Evolutionary conservation across 306 rosid genomes (phyloP).

Genomic region (Corylus americana): DNA sequence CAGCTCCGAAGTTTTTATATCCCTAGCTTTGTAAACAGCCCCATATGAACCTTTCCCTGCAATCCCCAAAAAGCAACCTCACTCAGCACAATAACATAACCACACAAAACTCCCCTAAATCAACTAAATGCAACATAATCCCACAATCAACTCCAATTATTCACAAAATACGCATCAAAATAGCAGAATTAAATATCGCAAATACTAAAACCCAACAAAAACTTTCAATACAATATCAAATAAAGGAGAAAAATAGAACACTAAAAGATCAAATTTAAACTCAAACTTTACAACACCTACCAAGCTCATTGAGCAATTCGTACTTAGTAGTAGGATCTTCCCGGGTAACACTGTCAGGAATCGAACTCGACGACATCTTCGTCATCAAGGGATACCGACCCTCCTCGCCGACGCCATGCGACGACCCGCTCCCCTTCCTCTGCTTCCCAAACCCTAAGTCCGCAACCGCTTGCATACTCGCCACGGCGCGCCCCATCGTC

Average conservation of each 20-base stretch:
- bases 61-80: conserved; percentile 23
- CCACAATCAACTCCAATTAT: not conserved
- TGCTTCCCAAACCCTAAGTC: conserved; percentile 79
- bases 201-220: not conserved
- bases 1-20: conserved; percentile 81
- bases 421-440: conserved; percentile 61
- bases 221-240: not conserved
- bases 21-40: conserved; percentile 96
- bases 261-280: conserved; percentile 4
- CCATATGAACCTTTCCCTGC: conserved; percentile 99
- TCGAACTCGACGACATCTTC: conserved; percentile 85
- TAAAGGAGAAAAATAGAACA: not conserved
- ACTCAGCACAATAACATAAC: conserved; percentile 7
- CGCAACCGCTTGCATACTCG: conserved; percentile 86
- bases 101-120: not conserved
- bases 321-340: conserved; percentile 92
- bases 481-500: conserved; percentile 85
- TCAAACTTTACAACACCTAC: conserved; percentile 37
- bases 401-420: conserved; percentile 52
- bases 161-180: not conserved
- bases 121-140: not conserved
- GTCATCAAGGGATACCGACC: conserved; percentile 38
- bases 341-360: conserved; percentile 82
- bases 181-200: not conserved
- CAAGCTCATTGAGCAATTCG: conserved; percentile 95